Conservation (phyloP, 2,329 filamentous ascomycete genomes). For the Fusarium nisikadoi region DNA sequence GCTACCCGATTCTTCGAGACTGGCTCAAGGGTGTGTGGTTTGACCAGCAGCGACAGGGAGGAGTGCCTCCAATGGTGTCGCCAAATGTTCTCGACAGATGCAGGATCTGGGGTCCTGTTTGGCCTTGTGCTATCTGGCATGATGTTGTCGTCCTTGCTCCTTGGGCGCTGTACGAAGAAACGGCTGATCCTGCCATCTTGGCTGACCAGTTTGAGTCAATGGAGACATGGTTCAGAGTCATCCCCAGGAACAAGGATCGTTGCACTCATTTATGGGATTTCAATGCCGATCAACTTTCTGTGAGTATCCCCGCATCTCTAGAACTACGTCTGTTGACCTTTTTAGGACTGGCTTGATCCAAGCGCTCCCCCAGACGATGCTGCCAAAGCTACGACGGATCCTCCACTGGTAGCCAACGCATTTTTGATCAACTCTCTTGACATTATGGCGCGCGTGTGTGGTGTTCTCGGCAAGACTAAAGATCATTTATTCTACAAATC, state of each 20-base stretch:
- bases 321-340: background rate
- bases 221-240: slow-evolving; percentile 52
- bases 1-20: slow-evolving; percentile 57
- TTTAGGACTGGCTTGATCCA: slow-evolving; percentile 63
- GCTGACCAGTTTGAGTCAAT: slow-evolving; percentile 53
- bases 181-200: slow-evolving; percentile 51
- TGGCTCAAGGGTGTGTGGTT: slow-evolving; percentile 37
- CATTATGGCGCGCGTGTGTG: slow-evolving; percentile 50
- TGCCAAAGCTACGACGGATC: slow-evolving; percentile 52
- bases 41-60: slow-evolving; percentile 31
- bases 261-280: slow-evolving; percentile 53
- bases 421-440: slow-evolving; percentile 58
- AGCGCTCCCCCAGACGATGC: slow-evolving; percentile 55
- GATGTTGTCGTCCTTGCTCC: slow-evolving; percentile 56
- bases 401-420: slow-evolving; percentile 57
- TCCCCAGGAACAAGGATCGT: slow-evolving; percentile 48
- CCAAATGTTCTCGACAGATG: slow-evolving; percentile 28
- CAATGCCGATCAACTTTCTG: slow-evolving; percentile 30
- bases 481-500: slow-evolving; percentile 4
- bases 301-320: background rate
- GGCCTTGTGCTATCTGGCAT: slow-evolving; percentile 54
- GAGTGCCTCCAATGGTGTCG: slow-evolving; percentile 37
- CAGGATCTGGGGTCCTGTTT: slow-evolving; percentile 29
- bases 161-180: slow-evolving; percentile 54
- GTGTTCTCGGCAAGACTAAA: slow-evolving; percentile 45